These are phyloP conservation scores for Poa annua DNA, from an alignment of 176 grass and related monocot genomes.

Conservation along the genomic window DNA sequence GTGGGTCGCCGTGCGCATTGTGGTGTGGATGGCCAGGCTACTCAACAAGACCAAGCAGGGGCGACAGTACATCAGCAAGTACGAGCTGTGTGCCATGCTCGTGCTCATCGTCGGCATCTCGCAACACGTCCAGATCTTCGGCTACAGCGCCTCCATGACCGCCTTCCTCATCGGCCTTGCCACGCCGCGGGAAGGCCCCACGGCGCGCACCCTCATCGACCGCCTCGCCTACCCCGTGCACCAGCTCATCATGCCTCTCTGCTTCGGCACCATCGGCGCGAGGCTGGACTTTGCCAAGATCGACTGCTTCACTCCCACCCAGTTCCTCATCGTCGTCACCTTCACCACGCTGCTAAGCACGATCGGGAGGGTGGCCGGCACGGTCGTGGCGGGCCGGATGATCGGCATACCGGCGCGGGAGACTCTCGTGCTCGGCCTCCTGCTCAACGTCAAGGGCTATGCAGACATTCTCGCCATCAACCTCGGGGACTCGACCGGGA, in stretches of 20 bases:
- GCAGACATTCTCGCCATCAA: constrained; percentile 64
- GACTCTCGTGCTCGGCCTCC: constrained; percentile 58
- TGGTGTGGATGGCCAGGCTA: neutral
- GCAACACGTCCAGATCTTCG: neutral
- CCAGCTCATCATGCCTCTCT: constrained; percentile 65
- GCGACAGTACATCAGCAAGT: constrained; percentile 54
- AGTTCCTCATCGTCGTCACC: constrained; percentile 29
- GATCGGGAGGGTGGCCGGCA: constrained; percentile 64
- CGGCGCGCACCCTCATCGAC: constrained; percentile 59
- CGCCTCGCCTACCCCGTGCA: constrained; percentile 65
- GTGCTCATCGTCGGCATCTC: constrained; percentile 45
- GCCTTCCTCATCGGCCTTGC: constrained; percentile 68
- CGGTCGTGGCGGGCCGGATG: constrained; percentile 32
- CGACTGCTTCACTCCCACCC: neutral
- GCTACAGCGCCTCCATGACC: constrained; percentile 57
- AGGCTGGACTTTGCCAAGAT: constrained; percentile 52
- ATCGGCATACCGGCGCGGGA: constrained; percentile 50
- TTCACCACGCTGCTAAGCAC: constrained; percentile 52
- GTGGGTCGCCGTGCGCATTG: neutral
- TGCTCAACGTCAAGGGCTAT: constrained; percentile 81
- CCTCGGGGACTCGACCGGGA: constrained; percentile 16
- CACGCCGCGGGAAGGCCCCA: constrained; percentile 66
- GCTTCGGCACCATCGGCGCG: constrained; percentile 55
- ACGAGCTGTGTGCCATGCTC: constrained; percentile 46
- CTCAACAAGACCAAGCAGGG: constrained; percentile 44